Evolutionary conservation across 73 alveolate species (phyloP).

Genomic region (Tetrahymena malaccensis): DNA sequence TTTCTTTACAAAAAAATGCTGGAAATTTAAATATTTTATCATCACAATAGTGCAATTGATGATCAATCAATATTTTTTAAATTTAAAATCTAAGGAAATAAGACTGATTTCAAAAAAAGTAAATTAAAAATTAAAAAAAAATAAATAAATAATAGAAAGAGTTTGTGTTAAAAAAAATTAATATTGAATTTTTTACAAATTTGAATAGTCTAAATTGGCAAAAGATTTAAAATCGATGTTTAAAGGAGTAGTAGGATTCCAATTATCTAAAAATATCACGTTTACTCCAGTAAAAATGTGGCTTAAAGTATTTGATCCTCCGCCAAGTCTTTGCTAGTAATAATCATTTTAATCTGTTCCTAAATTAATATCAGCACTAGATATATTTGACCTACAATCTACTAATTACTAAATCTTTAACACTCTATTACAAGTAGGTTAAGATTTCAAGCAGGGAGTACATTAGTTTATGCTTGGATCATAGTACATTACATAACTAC

Average conservation of each 20-base stretch:
- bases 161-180: no score
- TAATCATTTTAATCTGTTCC: neutral
- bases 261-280: neutral
- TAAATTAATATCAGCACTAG: neutral
- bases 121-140: no score
- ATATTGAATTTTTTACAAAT: no score
- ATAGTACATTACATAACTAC: neutral
- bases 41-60: no score
- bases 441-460: neutral
- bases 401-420: neutral
- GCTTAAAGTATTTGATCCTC: neutral
- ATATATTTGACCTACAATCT: neutral
- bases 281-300: neutral
- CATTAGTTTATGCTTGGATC: neutral
- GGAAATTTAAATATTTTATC: no score
- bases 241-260: neutral
- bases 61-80: no score
- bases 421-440: neutral
- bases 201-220: neutral
- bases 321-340: neutral
- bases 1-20: no score
- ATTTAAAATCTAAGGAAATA: no score
- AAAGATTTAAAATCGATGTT: neutral
- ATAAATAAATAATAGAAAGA: no score
- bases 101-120: no score